These are phyloP conservation scores for Moesziomyces sp. DNA, from an alignment of 1,284 basidiomycete species.

Conservation along the genomic window DNA sequence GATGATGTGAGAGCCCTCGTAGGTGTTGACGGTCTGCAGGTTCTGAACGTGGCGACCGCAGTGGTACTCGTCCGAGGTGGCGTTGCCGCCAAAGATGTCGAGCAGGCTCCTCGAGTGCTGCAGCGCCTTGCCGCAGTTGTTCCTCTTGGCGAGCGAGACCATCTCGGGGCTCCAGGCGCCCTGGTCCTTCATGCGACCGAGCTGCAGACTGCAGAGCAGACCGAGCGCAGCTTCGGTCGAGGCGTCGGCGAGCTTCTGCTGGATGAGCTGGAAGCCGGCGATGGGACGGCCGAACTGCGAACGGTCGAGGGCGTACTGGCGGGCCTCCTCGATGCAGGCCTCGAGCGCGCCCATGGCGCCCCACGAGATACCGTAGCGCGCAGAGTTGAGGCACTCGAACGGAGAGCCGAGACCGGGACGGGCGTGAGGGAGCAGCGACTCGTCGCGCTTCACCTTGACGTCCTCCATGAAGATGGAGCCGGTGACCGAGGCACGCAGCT, in stretches of 20 bases:
- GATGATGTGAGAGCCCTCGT: conserved; percentile 61
- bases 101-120: conserved; percentile 64
- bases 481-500: conserved; percentile 87
- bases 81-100: conserved; percentile 74
- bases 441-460: conserved; percentile 52
- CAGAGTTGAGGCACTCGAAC: conserved; percentile 64
- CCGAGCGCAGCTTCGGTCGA: conserved; percentile 85
- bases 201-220: conserved; percentile 76
- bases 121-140: conserved; percentile 90
- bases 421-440: conserved; percentile 54
- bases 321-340: conserved; percentile 82
- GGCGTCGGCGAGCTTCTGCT: conserved; percentile 96
- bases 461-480: conserved; percentile 86
- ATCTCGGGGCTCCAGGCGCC: conserved; percentile 81
- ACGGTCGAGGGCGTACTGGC: conserved; percentile 84
- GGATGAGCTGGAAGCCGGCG: conserved; percentile 88
- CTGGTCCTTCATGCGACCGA: conserved; percentile 88
- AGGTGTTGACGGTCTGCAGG: conserved; percentile 61
- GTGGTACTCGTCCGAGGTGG: conserved; percentile 68
- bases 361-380: conserved; percentile 62
- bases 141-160: conserved; percentile 92
- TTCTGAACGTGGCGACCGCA: conserved; percentile 55
- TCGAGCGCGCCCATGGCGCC: conserved; percentile 75
- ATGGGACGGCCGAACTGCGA: conserved; percentile 88
- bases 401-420: conserved; percentile 60